A percentile compares a stretch with the other conserved stretches of the same genome.
phyloP scores from a whole-genome alignment of 345 rosid genomes.

The Barbarea vulgaris region DNA sequence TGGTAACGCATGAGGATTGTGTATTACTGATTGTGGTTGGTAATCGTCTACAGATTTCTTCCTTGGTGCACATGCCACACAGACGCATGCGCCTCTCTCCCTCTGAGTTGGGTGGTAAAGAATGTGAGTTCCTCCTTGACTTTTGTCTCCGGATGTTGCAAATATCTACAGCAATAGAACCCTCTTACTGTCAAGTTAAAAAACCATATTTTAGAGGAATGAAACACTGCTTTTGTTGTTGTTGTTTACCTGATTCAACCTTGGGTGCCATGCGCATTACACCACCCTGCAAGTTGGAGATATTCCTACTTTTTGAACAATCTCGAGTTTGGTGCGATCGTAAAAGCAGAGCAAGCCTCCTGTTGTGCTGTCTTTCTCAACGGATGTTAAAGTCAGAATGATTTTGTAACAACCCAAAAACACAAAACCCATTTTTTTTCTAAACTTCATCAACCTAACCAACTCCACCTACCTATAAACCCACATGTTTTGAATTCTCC shows the following conservation, averaged over 20 bases:
- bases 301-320: conserved; percentile 85
- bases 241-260: conserved; percentile 80
- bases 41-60: conserved; percentile 92
- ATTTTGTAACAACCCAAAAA: too few relatives aligned
- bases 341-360: conserved; percentile 92
- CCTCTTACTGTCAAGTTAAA: not conserved
- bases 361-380: conserved; percentile 78
- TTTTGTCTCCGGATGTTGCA: conserved; percentile 87
- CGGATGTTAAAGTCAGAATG: conserved; percentile 87
- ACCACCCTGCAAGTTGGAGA: conserved; percentile 88
- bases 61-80: conserved; percentile 96
- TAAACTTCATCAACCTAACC: too few relatives aligned
- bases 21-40: conserved; percentile 80
- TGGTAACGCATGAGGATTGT: conserved; percentile 96
- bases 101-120: conserved; percentile 85
- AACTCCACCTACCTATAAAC: too few relatives aligned
- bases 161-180: conserved; percentile 55
- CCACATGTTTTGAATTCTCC: too few relatives aligned
- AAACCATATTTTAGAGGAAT: not conserved
- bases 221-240: conserved; percentile 11
- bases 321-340: conserved; percentile 82
- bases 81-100: conserved; percentile 93
- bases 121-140: conserved; percentile 85
- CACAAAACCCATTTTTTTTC: too few relatives aligned
- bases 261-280: conserved; percentile 93